Evolutionary conservation across 192 early-diverging fungal species (phyloP).

Genomic region (Backusella luteola): DNA sequence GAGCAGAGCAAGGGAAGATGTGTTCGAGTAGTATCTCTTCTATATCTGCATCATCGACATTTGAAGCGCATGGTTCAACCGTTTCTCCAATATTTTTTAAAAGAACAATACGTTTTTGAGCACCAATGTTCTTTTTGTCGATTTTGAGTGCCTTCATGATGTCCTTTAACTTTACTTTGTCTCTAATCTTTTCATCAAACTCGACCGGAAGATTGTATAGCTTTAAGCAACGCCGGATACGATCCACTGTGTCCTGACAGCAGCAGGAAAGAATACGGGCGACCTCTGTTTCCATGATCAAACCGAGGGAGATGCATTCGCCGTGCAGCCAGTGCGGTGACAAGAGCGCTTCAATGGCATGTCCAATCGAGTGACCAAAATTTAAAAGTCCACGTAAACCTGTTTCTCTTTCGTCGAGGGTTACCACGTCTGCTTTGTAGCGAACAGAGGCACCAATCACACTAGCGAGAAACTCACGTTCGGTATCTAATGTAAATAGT

Average conservation of each 20-base stretch:
- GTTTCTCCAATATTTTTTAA: conserved; percentile 80
- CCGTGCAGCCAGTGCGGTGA: conserved; percentile 88
- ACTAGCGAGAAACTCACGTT: conserved; percentile 53
- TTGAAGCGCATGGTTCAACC: conserved; percentile 73
- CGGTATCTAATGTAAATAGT: conserved; percentile 16
- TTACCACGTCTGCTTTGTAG: conserved; percentile 94
- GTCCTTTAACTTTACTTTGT: conserved; percentile 66
- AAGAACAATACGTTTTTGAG: conserved; percentile 85
- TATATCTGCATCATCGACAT: conserved; percentile 79
- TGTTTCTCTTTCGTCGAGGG: conserved; percentile 89
- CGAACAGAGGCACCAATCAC: conserved; percentile 84
- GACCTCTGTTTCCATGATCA: conserved; percentile 91
- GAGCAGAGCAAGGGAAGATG: conserved; percentile 46
- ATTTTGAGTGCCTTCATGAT: conserved; percentile 87
- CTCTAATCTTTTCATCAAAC: conserved; percentile 55
- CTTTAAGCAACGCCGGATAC: conserved; percentile 75
- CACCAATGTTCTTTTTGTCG: conserved; percentile 93
- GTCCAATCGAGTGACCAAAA: conserved; percentile 95
- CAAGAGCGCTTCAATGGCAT: conserved; percentile 91
- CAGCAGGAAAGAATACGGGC: conserved; percentile 78
- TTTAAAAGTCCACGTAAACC: conserved; percentile 93
- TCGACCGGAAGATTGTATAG: conserved; percentile 85
- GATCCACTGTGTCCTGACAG: conserved; percentile 74
- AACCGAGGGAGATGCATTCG: conserved; percentile 92
- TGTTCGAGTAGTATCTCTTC: conserved; percentile 4